Conservation (phyloP, 305 asterid genomes). For the Stenogyne calaminthoides region DNA sequence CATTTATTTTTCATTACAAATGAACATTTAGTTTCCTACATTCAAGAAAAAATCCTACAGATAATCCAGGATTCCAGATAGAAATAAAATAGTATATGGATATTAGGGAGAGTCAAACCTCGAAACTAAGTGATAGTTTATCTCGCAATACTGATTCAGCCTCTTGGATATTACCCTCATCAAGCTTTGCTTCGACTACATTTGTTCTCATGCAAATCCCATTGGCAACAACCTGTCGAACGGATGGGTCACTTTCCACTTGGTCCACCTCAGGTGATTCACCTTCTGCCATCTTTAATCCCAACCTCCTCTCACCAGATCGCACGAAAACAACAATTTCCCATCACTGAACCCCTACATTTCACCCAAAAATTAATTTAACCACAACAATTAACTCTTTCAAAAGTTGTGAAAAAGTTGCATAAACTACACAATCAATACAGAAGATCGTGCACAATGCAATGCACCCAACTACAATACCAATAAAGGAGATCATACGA, state of each 20-base stretch:
- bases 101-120: conserved; percentile 53
- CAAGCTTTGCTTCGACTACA: conserved; percentile 85
- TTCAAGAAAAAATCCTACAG: neutral
- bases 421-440: neutral
- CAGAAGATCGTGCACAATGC: neutral
- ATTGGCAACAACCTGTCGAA: conserved; percentile 72
- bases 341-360: conserved; percentile 41
- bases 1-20: conserved; percentile 14
- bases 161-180: conserved; percentile 92
- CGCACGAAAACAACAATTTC: conserved; percentile 41
- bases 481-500: neutral
- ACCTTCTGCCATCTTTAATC: conserved; percentile 63
- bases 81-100: conserved; percentile 5
- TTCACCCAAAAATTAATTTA: conserved; percentile 17
- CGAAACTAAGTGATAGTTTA: conserved; percentile 88
- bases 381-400: neutral
- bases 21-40: neutral
- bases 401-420: conserved; percentile 16
- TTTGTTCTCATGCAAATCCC: conserved; percentile 74
- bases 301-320: conserved; percentile 36
- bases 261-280: conserved; percentile 49
- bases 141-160: conserved; percentile 94
- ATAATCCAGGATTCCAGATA: conserved; percentile 16
- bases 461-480: conserved; percentile 9
- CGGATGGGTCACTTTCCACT: conserved; percentile 50